A percentile compares a stretch with the other conserved stretches of the same genome.
Evolutionary conservation across 371 early-diverging fungal genomes (phyloP).

Genomic region (Rhizomucor pusillus): DNA sequence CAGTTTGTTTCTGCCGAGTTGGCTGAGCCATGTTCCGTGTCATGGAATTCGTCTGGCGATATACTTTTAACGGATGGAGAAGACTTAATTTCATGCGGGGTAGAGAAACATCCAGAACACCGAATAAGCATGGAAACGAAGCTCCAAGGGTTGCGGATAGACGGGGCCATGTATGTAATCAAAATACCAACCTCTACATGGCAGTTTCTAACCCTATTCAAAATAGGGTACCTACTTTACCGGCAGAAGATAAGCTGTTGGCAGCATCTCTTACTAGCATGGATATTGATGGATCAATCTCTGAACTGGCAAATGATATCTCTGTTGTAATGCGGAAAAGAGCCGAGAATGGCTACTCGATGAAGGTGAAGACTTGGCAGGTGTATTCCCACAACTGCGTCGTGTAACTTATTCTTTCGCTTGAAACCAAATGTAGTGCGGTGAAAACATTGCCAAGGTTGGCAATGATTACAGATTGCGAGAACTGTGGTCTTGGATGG

Average conservation of each 20-base stretch:
- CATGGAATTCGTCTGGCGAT: constrained; percentile 66
- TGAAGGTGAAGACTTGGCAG: constrained; percentile 52
- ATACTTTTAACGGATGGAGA: constrained; percentile 53
- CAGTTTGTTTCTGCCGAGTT: constrained; percentile 57
- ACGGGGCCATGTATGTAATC: not conserved
- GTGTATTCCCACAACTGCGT: too few relatives aligned
- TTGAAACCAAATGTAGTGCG: too few relatives aligned
- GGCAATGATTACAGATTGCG: constrained; percentile 37
- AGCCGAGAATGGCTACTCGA: constrained; percentile 70
- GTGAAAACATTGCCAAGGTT: constrained; percentile 37
- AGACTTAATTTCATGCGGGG: constrained; percentile 17
- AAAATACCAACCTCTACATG: too few relatives aligned
- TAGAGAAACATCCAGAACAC: constrained; percentile 1
- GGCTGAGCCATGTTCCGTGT: constrained; percentile 57
- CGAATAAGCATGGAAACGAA: constrained; percentile 4
- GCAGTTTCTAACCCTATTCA: too few relatives aligned
- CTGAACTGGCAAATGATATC: constrained; percentile 62
- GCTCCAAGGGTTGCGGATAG: not conserved
- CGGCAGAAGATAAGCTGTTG: not conserved
- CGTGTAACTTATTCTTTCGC: too few relatives aligned
- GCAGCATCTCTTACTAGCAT: not conserved
- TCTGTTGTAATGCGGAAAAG: constrained; percentile 76
- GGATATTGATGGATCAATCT: not conserved
- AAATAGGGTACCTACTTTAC: too few relatives aligned
- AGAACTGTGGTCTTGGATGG: constrained; percentile 79